Conservation (phyloP, 2,329 filamentous ascomycete species). For the Paramyrothecium sp. region DNA sequence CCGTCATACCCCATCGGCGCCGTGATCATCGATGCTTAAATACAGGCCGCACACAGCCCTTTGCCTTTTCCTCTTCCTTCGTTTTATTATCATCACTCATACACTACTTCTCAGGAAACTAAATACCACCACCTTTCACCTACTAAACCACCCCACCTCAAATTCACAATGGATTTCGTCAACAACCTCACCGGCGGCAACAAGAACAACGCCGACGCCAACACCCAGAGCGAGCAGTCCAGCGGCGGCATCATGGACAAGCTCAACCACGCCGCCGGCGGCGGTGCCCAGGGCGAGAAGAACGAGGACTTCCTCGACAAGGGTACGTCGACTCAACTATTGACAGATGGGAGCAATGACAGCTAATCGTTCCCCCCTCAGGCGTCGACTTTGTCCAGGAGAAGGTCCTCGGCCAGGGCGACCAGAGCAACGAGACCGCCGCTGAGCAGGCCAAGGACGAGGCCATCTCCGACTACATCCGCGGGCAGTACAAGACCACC, state of each 20-base stretch:
- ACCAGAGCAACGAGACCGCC: slow-evolving; percentile 71
- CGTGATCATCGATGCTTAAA: background rate
- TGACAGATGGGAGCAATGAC: too few relatives aligned
- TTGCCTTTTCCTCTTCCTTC: background rate
- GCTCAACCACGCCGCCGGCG: slow-evolving; percentile 69
- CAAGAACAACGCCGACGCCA: slow-evolving; percentile 25
- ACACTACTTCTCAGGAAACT: too few relatives aligned
- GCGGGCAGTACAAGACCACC: slow-evolving; percentile 65
- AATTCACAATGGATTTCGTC: slow-evolving; percentile 53
- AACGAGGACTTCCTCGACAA: slow-evolving; percentile 84
- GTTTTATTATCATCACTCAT: too few relatives aligned
- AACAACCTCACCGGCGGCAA: slow-evolving; percentile 47
- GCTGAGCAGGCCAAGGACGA: slow-evolving; percentile 83
- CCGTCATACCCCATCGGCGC: background rate
- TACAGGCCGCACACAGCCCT: background rate
- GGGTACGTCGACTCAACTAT: too few relatives aligned
- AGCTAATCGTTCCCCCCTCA: slow-evolving; percentile 28
- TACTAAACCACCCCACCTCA: background rate
- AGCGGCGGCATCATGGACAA: slow-evolving; percentile 64
- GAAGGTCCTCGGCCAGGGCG: slow-evolving; percentile 66
- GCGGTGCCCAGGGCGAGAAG: slow-evolving; percentile 73
- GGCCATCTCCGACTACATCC: slow-evolving; percentile 71
- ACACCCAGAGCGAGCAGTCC: slow-evolving; percentile 23
- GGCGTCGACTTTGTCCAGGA: slow-evolving; percentile 78
- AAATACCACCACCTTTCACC: too few relatives aligned